Conservation (phyloP, 192 early-diverging fungal species). For the Kappamyces sp. region DNA sequence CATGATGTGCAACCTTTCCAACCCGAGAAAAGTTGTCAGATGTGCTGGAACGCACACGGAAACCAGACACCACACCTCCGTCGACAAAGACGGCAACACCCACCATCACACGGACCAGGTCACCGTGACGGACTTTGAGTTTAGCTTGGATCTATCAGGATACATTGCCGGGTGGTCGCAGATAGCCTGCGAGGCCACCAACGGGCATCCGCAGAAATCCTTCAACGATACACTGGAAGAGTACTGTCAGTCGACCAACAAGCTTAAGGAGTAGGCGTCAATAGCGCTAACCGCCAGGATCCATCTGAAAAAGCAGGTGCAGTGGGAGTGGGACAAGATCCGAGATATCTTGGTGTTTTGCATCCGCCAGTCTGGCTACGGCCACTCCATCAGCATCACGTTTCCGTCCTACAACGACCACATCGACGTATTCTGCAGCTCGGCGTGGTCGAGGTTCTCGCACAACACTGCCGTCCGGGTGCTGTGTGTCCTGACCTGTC, state of each 20-base stretch:
- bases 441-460: constrained; percentile 18
- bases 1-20: too few relatives aligned
- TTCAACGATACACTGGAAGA: too few relatives aligned
- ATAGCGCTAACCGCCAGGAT: constrained; percentile 18
- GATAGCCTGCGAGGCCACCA: too few relatives aligned
- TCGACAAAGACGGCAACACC: too few relatives aligned
- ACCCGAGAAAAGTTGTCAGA: too few relatives aligned
- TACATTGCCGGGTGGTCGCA: too few relatives aligned
- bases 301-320: constrained; percentile 31
- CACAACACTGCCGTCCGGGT: constrained; percentile 20
- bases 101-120: too few relatives aligned
- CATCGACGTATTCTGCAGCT: constrained; percentile 24
- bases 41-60: too few relatives aligned
- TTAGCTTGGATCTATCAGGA: too few relatives aligned
- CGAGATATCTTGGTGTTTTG: constrained; percentile 18
- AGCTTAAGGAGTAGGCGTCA: constrained; percentile 24
- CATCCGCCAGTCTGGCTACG: constrained; percentile 31
- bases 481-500: constrained; percentile 37
- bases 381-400: constrained; percentile 24
- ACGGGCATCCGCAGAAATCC: too few relatives aligned
- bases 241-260: constrained; percentile 17
- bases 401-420: constrained; percentile 24
- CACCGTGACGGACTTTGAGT: too few relatives aligned
- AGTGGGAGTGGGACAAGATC: constrained; percentile 35
- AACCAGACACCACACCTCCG: too few relatives aligned